phyloP scores from a whole-genome alignment of 768 basidiomycete species.

The Tricholomella constricta region DNA sequence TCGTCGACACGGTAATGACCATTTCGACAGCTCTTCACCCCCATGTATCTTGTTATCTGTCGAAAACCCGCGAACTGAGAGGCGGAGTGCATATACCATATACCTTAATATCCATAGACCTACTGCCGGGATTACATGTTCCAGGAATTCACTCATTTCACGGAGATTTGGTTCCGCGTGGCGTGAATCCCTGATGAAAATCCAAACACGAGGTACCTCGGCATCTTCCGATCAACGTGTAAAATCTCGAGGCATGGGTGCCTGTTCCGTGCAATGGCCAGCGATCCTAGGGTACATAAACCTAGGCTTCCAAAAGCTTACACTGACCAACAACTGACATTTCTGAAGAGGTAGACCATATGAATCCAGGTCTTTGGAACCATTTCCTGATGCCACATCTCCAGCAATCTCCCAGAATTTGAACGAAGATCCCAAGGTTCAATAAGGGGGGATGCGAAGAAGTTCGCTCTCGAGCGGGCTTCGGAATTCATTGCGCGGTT shows the following conservation, averaged over 20 bases:
- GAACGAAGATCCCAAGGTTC: conserved; percentile 60
- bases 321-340: conserved; percentile 62
- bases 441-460: conserved; percentile 68
- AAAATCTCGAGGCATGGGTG: conserved; percentile 20
- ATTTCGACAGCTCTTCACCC: conserved; percentile 72
- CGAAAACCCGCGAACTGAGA: conserved; percentile 52
- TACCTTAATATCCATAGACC: conserved; percentile 20
- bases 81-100: conserved; percentile 10
- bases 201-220: conserved; percentile 32
- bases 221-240: conserved; percentile 26
- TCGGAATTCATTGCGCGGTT: conserved; percentile 61
- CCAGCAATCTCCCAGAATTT: conserved; percentile 54
- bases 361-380: conserved; percentile 6
- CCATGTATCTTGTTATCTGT: conserved; percentile 76
- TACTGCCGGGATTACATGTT: conserved; percentile 2
- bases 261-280: conserved; percentile 35
- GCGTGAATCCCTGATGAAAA: conserved; percentile 9
- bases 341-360: conserved; percentile 47
- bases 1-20: neutral
- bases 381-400: conserved; percentile 12
- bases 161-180: neutral
- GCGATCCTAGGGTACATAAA: conserved; percentile 67
- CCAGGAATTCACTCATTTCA: conserved; percentile 1
- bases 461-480: conserved; percentile 65
- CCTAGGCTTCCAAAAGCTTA: conserved; percentile 66